Evolutionary conservation across 2,329 filamentous ascomycete species (phyloP).

Genomic region (Claviceps sp.): DNA sequence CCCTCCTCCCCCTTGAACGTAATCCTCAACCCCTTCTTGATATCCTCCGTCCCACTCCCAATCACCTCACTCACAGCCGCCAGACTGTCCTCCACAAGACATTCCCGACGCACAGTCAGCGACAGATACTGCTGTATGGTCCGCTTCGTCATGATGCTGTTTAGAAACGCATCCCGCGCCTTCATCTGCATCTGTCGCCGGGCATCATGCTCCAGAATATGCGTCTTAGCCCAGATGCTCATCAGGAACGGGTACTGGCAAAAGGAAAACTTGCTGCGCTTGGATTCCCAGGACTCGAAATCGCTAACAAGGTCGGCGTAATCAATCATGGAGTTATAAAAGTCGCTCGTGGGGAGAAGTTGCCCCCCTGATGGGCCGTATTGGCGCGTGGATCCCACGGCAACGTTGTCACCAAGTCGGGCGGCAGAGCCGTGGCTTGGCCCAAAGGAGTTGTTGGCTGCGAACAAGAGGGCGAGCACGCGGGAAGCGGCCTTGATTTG

Average conservation of each 20-base stretch:
- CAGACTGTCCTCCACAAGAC: slow-evolving; percentile 77
- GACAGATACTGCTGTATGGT: slow-evolving; percentile 66
- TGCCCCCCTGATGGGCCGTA: slow-evolving; percentile 36
- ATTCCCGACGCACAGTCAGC: slow-evolving; percentile 68
- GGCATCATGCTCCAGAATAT: slow-evolving; percentile 78
- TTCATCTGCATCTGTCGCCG: slow-evolving; percentile 80
- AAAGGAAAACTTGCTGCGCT: slow-evolving; percentile 64
- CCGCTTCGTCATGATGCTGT: slow-evolving; percentile 66
- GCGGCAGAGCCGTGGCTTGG: slow-evolving; percentile 21
- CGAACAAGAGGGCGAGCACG: slow-evolving; percentile 68
- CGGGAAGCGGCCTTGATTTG: slow-evolving; percentile 71
- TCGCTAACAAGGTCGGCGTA: slow-evolving; percentile 75
- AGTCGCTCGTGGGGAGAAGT: slow-evolving; percentile 66
- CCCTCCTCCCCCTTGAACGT: slow-evolving; percentile 82
- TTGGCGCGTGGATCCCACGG: slow-evolving; percentile 10
- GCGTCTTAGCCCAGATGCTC: slow-evolving; percentile 85
- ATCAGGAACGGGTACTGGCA: slow-evolving; percentile 88
- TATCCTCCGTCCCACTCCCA: slow-evolving; percentile 65
- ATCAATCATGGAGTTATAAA: slow-evolving; percentile 79
- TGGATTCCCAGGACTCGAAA: slow-evolving; percentile 78
- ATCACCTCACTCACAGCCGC: slow-evolving; percentile 75
- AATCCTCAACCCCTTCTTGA: slow-evolving; percentile 81
- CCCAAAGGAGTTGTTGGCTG: slow-evolving; percentile 54
- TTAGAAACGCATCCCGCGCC: slow-evolving; percentile 80
- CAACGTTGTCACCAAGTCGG: slow-evolving; percentile 7